Evolutionary conservation across 768 basidiomycete genomes (phyloP), one percentile per base, ranked within the genome.

Genomic region (Lyophyllum shimeji): DNA sequence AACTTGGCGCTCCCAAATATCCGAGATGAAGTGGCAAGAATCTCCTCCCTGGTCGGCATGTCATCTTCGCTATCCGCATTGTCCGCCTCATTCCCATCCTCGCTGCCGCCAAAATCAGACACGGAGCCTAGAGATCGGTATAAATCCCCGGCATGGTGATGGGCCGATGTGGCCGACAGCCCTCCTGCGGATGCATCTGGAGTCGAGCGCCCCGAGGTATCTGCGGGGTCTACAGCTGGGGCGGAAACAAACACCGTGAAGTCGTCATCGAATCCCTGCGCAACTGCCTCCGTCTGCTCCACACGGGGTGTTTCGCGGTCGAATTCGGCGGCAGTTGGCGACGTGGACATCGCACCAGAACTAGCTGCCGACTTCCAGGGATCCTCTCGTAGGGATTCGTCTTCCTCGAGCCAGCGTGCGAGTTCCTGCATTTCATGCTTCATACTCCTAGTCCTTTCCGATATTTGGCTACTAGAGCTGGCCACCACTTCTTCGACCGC

Each of bases 201-300:
- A 39, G 53, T 58, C 37, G 53, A 60, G 57, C 60, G 48, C 64
- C 70, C 53, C 63, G 71, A 63, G 60, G 64, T 54, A 58, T 56
- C 58, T 23, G 50, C 33, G 21, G 57, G 47, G 12, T 59, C 47
- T 27, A 37, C 59, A 25, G 64, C 55, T 45, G 74, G 81, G n/a
- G 86, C 87, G 29, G 86, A 85, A 17, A 90, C 79, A 59, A 90
- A 90, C 25, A 82, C 84, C 1, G 84, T 79, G 64, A 94, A 94
- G 67, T 94, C 88, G 63, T 93, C 91, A 52, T 93, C 91, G 61
- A 93, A 83, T 2, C 76, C 76, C 49, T 67, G 62, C 20, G 65
- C 40, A n/a, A n/a, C 42, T 27, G 42, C 39, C 12, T 37, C 33
- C 46, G n/a, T 33, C 56, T 29, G 56, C 37, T 55, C 53, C 12